phyloP scores from a whole-genome alignment of 108 stramenopile species.

The Discostella stelligeroides region DNA sequence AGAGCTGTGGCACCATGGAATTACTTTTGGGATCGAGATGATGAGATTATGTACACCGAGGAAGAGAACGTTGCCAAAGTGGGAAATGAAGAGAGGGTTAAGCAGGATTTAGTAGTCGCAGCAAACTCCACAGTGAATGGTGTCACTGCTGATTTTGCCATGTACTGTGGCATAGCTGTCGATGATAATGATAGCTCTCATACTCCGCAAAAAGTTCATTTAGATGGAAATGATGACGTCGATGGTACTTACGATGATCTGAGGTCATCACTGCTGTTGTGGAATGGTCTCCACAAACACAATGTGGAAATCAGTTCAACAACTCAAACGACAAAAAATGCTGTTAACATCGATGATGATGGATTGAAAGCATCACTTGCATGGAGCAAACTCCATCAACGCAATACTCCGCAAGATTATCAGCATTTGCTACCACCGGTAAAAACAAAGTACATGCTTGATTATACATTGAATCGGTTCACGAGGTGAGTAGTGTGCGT shows the following conservation, averaged over 20 bases:
- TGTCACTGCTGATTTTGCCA: neutral
- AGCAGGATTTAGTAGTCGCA: slow-evolving; percentile 21
- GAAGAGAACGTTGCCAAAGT: slow-evolving; percentile 7
- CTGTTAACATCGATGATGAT: slow-evolving; percentile 11
- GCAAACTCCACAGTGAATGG: slow-evolving; percentile 11
- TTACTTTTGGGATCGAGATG: slow-evolving; percentile 33
- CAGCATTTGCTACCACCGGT: slow-evolving; percentile 33
- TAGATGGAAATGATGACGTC: neutral
- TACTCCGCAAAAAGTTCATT: neutral
- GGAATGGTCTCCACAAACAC: neutral
- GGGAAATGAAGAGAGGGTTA: neutral
- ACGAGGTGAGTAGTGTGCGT: slow-evolving; percentile 9
- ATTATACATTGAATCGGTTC: slow-evolving; percentile 74
- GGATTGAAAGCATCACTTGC: slow-evolving; percentile 32
- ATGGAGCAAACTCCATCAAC: slow-evolving; percentile 22
- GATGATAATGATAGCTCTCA: neutral
- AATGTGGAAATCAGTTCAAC: neutral
- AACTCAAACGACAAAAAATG: neutral
- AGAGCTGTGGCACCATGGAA: slow-evolving; percentile 81
- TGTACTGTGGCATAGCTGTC: neutral
- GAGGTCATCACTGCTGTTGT: slow-evolving; percentile 12
- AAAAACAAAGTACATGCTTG: slow-evolving; percentile 46
- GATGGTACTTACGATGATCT: slow-evolving; percentile 8
- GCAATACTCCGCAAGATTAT: slow-evolving; percentile 47
- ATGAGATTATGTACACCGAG: slow-evolving; percentile 35